A percentile compares a stretch with the other conserved stretches of the same genome.
phyloP scores from a whole-genome alignment of 768 basidiomycete genomes.

The Mrakia blollopis region DNA sequence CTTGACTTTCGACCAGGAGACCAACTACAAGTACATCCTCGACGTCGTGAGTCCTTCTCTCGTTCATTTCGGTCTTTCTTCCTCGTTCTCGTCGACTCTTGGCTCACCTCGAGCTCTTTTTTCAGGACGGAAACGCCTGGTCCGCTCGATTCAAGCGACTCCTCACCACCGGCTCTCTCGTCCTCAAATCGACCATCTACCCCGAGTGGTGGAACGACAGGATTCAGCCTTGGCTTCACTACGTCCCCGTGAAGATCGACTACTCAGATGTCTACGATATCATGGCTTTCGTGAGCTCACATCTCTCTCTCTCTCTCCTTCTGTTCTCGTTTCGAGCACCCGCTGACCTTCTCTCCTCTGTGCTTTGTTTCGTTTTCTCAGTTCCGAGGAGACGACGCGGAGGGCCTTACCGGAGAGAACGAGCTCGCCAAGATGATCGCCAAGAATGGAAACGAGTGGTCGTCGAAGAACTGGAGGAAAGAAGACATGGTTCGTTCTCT shows the following conservation, averaged over 20 bases:
- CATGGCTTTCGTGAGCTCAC: conserved; percentile 54
- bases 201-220: conserved; percentile 32
- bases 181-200: conserved; percentile 42
- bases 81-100: too few relatives aligned
- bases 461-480: conserved; percentile 54
- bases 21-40: conserved; percentile 23
- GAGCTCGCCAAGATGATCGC: conserved; percentile 58
- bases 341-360: background rate
- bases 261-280: conserved; percentile 66
- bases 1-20: conserved; percentile 27
- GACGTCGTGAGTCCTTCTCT: conserved; percentile 26
- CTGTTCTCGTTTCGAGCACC: background rate
- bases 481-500: conserved; percentile 50
- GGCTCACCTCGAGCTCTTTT: background rate
- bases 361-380: background rate
- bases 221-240: conserved; percentile 45
- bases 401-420: conserved; percentile 55
- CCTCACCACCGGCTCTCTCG: conserved; percentile 41
- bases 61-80: too few relatives aligned
- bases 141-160: conserved; percentile 45
- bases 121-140: conserved; percentile 45
- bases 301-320: background rate
- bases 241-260: conserved; percentile 61
- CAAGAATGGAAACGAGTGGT: conserved; percentile 56
- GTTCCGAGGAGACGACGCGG: conserved; percentile 34